These are phyloP conservation scores for Phaffia australis DNA, from an alignment of 768 basidiomycete species.

Conservation along the genomic window DNA sequence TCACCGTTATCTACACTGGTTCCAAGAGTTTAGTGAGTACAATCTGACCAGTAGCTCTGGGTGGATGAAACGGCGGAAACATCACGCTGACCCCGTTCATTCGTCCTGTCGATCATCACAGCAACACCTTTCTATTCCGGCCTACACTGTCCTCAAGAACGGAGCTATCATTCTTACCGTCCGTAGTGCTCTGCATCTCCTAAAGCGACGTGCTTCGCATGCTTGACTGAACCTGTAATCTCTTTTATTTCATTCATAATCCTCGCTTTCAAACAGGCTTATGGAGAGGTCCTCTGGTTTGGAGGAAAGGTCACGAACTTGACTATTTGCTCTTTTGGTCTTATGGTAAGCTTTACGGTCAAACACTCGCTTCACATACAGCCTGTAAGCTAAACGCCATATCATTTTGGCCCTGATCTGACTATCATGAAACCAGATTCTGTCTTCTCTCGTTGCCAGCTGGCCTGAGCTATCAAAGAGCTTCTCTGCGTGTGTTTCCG, in stretches of 20 bases:
- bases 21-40: constrained; percentile 82
- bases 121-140: constrained; percentile 95
- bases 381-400: neutral
- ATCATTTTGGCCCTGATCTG: neutral
- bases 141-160: constrained; percentile 99
- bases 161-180: constrained; percentile 98
- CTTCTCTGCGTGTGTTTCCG: constrained; percentile 19
- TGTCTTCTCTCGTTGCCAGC: constrained; percentile 95
- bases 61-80: neutral
- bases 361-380: neutral
- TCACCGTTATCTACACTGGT: constrained; percentile 92
- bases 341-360: constrained; percentile 57
- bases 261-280: constrained; percentile 50
- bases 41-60: neutral
- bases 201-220: neutral
- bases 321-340: constrained; percentile 75
- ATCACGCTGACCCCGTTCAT: constrained; percentile 1
- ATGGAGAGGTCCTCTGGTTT: constrained; percentile 96
- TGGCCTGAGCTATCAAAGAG: constrained; percentile 68
- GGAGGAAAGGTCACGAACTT: constrained; percentile 76
- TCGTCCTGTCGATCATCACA: constrained; percentile 35
- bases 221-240: neutral
- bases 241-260: neutral
- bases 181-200: constrained; percentile 34
- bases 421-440: constrained; percentile 46